Base-by-base conservation (phyloP, 148 eudicot species). In the Vaccinium darrowii region DNA sequence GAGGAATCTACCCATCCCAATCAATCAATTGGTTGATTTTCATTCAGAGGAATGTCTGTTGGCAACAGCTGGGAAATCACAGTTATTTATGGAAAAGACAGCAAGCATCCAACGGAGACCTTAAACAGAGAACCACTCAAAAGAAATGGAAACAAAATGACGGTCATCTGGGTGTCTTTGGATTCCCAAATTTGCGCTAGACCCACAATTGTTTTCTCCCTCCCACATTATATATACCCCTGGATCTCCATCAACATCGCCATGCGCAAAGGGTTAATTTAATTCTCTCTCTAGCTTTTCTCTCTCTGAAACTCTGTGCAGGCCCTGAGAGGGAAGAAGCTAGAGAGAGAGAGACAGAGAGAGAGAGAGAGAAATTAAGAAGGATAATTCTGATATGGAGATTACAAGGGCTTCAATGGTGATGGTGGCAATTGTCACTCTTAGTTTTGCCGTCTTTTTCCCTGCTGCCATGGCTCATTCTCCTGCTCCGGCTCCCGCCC, bases 401-500 rank as follows among this genome's bases (percentile, higher is more conserved):
- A 83, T 84, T 11, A n/a, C 52, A 10, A 89, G 82, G 80, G 89
- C 86, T 86, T 88, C 92, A 30, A 78, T 89, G 57, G 7, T 90
- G 11, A 73, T 84, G 33, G 86, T 89, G 76, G 91, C 87, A 51
- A 86, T 92, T 81, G 77, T 89, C 72, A 84, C 89, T 77, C 90
- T 92, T 81, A 88, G 90, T 72, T 89, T 89, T 80, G 81, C 93
- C 43, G 57, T 81, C 27, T 74, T 11, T 51, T 77, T 53, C 63
- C 85, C 82, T 5, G 39, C 84, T 15, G 54, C 82, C 27, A 53
- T 87, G 85, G 90, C 91, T 87, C 89, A 90, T 51, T 91, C 90
- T 54, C 36, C 83, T 27, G 85, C 92, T 71, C 73, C 85, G 52
- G 86, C 92, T 74, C 92, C 91, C 7, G 85, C 91, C 33, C 90